These are phyloP conservation scores for Danielia reshetovae DNA, from an alignment of 805 yeast species.

Conservation along the genomic window DNA sequence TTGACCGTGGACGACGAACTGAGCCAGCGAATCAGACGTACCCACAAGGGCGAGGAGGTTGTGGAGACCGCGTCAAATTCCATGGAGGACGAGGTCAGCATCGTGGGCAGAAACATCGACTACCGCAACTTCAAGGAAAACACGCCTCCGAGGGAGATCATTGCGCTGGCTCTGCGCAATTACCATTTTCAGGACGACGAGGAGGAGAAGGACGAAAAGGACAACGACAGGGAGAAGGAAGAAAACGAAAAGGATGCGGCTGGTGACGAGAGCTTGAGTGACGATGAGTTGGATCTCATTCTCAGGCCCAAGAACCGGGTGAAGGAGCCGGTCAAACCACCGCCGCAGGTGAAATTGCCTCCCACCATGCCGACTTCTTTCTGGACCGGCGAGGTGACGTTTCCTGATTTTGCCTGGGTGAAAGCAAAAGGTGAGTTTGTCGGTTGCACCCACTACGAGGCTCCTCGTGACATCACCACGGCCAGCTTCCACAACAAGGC, in stretches of 20 bases:
- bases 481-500: conserved; percentile 21
- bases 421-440: conserved; percentile 34
- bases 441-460: conserved; percentile 27
- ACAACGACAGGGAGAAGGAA: conserved; percentile 1
- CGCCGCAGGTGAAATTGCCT: conserved; percentile 7
- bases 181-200: conserved; percentile 20
- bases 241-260: conserved; percentile 5
- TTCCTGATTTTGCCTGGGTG: conserved; percentile 48
- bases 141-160: conserved; percentile 5
- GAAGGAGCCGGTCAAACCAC: conserved; percentile 2
- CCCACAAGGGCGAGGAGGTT: conserved; percentile 88
- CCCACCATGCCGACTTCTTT: conserved; percentile 13
- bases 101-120: conserved; percentile 32
- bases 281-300: conserved; percentile 33
- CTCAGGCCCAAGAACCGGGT: conserved; percentile 16
- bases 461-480: conserved; percentile 16
- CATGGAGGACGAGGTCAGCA: conserved; percentile 20
- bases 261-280: too few relatives aligned
- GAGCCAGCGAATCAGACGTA: conserved; percentile 63
- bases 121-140: conserved; percentile 29
- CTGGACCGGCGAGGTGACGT: conserved; percentile 48
- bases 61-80: conserved; percentile 44
- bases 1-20: conserved; percentile 51
- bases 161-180: conserved; percentile 4
- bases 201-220: conserved; percentile 19